Percentiles rank a stretch among this genome's conserved stretches.
Evolutionary conservation across 1,284 basidiomycete species (phyloP).

Genomic region (Apiotrichum laibachii): DNA sequence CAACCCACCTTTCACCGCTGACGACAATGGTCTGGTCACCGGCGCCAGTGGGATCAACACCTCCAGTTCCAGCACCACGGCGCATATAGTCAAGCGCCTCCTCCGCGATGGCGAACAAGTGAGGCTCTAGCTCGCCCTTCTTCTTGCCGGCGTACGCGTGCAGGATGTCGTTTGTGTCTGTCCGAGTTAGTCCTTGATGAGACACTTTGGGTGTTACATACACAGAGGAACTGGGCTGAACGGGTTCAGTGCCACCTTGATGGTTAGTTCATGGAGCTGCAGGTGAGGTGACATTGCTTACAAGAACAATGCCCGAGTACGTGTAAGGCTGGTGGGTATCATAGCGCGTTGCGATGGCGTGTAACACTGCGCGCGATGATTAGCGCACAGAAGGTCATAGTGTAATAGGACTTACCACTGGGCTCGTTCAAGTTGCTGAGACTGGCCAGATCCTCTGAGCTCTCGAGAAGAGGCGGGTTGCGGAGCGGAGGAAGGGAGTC

Average conservation of each 20-base stretch:
- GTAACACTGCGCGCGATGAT: constrained; percentile 64
- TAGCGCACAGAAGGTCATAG: not conserved
- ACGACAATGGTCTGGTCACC: constrained; percentile 97
- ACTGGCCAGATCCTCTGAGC: constrained; percentile 95
- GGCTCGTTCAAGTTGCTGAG: constrained; percentile 98
- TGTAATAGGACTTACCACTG: constrained; percentile 72
- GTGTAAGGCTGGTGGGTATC: constrained; percentile 97
- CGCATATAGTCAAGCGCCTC: constrained; percentile 98
- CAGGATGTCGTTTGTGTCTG: constrained; percentile 88
- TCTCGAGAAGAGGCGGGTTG: constrained; percentile 94
- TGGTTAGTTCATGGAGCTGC: constrained; percentile 7
- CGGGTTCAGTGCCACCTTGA: constrained; percentile 88
- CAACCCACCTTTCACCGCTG: constrained; percentile 85
- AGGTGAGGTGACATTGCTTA: constrained; percentile 23
- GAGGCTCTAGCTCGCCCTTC: constrained; percentile 94
- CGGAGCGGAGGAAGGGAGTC: constrained; percentile 77
- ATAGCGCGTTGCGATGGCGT: constrained; percentile 96
- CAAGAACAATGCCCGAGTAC: constrained; percentile 83
- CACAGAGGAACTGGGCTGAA: constrained; percentile 88
- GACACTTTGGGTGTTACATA: constrained; percentile 20
- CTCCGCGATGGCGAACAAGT: constrained; percentile 98
- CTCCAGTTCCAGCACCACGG: constrained; percentile 45
- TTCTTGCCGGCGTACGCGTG: constrained; percentile 91
- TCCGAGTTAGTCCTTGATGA: constrained; percentile 1
- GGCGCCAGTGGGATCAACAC: constrained; percentile 68